These are phyloP conservation scores for Guyanaporus albipodus DNA, from an alignment of 768 basidiomycete genomes.

Conservation along the genomic window DNA sequence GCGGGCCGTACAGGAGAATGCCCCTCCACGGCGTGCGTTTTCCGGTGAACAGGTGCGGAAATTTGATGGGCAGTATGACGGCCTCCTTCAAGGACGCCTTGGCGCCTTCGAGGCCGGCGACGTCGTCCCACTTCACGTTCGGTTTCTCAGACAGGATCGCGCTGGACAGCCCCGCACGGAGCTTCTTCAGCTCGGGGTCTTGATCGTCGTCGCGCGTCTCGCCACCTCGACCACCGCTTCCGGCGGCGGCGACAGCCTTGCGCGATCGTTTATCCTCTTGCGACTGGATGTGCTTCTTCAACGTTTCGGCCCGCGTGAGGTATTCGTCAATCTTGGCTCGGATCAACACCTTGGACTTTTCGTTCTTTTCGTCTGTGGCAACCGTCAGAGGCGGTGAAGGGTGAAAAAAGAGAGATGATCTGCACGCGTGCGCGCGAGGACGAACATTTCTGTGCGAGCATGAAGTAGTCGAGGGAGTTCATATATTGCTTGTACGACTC, in stretches of 20 bases:
- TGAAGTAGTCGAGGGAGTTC: conserved; percentile 96
- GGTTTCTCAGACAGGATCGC: conserved; percentile 93
- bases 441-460: conserved; percentile 91
- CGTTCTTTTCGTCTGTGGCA: conserved; percentile 76
- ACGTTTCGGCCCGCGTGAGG: conserved; percentile 82
- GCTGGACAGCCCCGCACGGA: conserved; percentile 82
- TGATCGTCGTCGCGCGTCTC: conserved; percentile 62
- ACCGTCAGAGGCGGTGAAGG: neutral
- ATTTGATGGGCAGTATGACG: conserved; percentile 99
- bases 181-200: conserved; percentile 94
- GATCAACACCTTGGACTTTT: conserved; percentile 84
- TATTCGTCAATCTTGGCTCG: conserved; percentile 88
- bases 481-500: conserved; percentile 95
- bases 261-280: conserved; percentile 55
- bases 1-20: conserved; percentile 94
- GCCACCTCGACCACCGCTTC: conserved; percentile 37
- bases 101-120: conserved; percentile 91
- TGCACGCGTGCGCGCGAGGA: too few species aligned
- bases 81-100: conserved; percentile 97
- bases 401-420: too few species aligned
- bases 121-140: conserved; percentile 97
- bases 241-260: conserved; percentile 48
- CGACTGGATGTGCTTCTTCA: conserved; percentile 75
- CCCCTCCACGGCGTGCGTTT: conserved; percentile 98
- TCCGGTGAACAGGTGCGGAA: conserved; percentile 96